A percentile compares a stretch with the other conserved stretches of the same genome.
phyloP scores from a whole-genome alignment of 148 eudicot genomes.

The Polygonum aviculare region DNA sequence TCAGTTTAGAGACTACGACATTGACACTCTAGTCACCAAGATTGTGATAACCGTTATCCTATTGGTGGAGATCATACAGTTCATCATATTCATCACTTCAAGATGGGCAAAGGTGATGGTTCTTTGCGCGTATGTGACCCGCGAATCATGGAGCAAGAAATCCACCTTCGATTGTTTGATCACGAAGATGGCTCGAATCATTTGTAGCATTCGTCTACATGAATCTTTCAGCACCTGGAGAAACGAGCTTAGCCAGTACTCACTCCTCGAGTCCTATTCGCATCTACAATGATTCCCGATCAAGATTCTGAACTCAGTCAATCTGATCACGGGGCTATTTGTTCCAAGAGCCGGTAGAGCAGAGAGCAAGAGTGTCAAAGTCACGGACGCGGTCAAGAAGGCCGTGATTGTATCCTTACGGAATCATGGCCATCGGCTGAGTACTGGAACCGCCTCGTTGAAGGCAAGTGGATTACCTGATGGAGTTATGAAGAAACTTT shows the following conservation, averaged over 20 bases:
- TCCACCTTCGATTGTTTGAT: not conserved
- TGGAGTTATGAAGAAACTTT: not conserved
- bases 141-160: not conserved
- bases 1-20: not conserved
- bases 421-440: not conserved
- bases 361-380: not conserved
- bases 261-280: not conserved
- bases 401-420: not conserved
- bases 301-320: not conserved
- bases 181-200: not conserved
- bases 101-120: constrained; percentile 4
- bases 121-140: not conserved
- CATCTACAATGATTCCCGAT: not conserved
- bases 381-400: not conserved
- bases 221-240: not conserved
- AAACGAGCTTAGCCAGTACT: not conserved
- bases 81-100: not conserved
- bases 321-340: not conserved
- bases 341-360: not conserved
- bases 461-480: not conserved
- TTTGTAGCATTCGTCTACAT: not conserved
- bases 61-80: not conserved
- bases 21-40: not conserved
- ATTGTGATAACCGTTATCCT: not conserved
- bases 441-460: not conserved